Conservation (phyloP, 2,329 filamentous ascomycete species). For the Helicocarpus griseus region DNA sequence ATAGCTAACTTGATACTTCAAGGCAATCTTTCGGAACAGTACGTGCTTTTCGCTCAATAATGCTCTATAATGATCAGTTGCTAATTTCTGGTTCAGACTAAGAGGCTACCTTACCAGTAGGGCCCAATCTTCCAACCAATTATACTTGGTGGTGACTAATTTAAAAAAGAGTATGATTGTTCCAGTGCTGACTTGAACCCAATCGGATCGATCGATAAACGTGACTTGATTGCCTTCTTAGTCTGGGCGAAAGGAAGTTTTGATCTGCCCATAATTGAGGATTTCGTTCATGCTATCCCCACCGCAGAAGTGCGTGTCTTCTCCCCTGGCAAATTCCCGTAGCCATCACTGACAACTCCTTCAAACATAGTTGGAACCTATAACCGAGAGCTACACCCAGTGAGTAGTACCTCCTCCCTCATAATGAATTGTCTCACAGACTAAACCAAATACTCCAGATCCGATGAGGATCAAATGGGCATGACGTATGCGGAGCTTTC, state of each 20-base stretch:
- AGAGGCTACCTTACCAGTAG: constrained; percentile 4
- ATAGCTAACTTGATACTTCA: constrained; percentile 41
- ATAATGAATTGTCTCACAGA: not conserved
- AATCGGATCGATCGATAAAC: constrained; percentile 47
- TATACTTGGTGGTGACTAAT: constrained; percentile 15
- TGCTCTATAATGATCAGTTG: not conserved
- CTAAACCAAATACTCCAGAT: constrained; percentile 7
- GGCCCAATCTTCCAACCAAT: not conserved
- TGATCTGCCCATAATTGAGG: constrained; percentile 39
- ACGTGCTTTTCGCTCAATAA: not conserved
- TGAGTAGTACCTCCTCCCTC: not conserved
- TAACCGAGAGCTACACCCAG: constrained; percentile 50
- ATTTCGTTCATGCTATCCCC: constrained; percentile 53
- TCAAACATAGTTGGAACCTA: constrained; percentile 47
- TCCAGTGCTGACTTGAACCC: constrained; percentile 49
- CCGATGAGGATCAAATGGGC: constrained; percentile 42
- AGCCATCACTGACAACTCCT: not conserved
- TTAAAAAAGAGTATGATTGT: constrained; percentile 60
- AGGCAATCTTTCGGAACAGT: constrained; percentile 26
- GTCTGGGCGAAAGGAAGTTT: constrained; percentile 51
- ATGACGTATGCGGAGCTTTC: constrained; percentile 46
- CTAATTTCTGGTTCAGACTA: not conserved
- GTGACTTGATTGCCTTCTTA: constrained; percentile 59
- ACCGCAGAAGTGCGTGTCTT: constrained; percentile 37
- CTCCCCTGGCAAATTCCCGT: not conserved